These are phyloP conservation scores for Magnaporthiopsis incrustans DNA, from an alignment of 2,329 filamentous ascomycete genomes.

Conservation along the genomic window DNA sequence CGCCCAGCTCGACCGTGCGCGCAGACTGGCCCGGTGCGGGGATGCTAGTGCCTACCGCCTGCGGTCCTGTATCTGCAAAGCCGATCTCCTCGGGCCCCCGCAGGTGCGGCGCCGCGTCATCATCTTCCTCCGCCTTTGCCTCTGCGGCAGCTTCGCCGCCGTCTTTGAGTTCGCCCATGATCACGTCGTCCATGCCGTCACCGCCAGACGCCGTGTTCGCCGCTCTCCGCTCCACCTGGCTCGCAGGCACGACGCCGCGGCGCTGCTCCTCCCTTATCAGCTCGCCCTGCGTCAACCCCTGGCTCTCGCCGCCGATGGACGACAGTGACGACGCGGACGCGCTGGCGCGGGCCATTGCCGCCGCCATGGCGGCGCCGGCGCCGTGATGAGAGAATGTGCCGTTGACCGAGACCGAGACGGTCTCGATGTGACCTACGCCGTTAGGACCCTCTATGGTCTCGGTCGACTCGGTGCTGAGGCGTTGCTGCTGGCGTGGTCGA, in stretches of 20 bases:
- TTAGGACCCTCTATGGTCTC: conserved; percentile 77
- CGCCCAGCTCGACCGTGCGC: conserved; percentile 38
- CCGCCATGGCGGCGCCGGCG: conserved; percentile 14
- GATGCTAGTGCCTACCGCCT: conserved; percentile 35
- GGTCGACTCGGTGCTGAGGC: conserved; percentile 64
- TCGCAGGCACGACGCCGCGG: conserved; percentile 67
- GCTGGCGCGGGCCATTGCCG: conserved; percentile 13
- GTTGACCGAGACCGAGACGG: conserved; percentile 68
- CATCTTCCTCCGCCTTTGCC: conserved; percentile 23
- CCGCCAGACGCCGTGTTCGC: conserved; percentile 6
- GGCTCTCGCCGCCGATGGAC: not conserved
- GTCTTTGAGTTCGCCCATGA: conserved; percentile 11
- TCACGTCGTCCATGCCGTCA: not conserved
- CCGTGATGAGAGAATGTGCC: conserved; percentile 50
- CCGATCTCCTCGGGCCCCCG: conserved; percentile 80
- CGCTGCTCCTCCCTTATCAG: conserved; percentile 80
- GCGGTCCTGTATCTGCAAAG: conserved; percentile 77
- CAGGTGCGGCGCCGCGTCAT: conserved; percentile 66
- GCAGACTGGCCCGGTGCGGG: conserved; percentile 26
- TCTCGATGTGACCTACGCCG: conserved; percentile 71
- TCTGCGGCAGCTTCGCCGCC: conserved; percentile 15
- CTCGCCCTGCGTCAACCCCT: conserved; percentile 72
- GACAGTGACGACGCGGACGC: conserved; percentile 9
- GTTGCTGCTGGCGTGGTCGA: conserved; percentile 40
- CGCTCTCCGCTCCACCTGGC: conserved; percentile 43